phyloP scores from a whole-genome alignment of 331 rosid genomes.

The Pyracantha coccinea region DNA sequence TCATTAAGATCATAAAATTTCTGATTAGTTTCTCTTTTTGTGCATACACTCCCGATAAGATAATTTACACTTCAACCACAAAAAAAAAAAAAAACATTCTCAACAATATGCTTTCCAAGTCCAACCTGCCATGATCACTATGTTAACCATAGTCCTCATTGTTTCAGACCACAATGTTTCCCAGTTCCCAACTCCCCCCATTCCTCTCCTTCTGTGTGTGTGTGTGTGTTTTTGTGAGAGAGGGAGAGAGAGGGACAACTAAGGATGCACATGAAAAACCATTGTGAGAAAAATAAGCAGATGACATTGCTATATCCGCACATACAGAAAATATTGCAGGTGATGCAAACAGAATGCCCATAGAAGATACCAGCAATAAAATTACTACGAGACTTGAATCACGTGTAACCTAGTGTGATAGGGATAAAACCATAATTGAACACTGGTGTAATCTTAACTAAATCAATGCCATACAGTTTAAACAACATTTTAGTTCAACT shows the following conservation, averaged over 20 bases:
- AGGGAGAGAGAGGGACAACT: neutral
- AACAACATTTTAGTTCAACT: neutral
- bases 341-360: neutral
- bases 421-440: neutral
- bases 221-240: too few species aligned
- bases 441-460: too few species aligned
- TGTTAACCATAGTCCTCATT: neutral
- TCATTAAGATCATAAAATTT: slow-evolving; percentile 1
- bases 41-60: neutral
- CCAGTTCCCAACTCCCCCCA: neutral
- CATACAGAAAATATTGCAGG: neutral
- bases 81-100: neutral
- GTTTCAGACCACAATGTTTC: neutral
- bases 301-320: neutral
- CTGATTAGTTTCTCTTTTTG: neutral
- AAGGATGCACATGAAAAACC: neutral
- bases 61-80: neutral
- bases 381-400: neutral
- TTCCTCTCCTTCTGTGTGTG: neutral
- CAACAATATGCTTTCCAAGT: neutral
- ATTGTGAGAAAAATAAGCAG: neutral
- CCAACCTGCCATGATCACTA: neutral
- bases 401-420: neutral
- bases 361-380: neutral
- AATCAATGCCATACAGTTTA: too few species aligned